phyloP scores from a whole-genome alignment of 495 filamentous ascomycete genomes.

The Trichoderma orchidacearum region DNA sequence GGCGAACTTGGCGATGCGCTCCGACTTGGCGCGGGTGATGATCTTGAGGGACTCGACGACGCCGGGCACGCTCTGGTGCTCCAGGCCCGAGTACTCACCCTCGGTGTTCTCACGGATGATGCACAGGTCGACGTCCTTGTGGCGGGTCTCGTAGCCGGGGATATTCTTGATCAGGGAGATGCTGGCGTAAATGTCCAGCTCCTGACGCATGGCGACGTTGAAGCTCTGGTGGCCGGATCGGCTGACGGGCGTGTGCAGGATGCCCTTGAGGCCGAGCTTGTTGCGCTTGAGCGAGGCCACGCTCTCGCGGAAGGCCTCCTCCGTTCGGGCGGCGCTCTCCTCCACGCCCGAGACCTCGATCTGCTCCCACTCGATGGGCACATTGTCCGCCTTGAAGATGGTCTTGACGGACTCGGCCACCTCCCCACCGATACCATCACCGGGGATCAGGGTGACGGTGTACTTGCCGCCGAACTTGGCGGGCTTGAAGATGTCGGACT shows the following conservation, averaged over 20 bases:
- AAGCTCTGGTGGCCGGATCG: conserved; percentile 97
- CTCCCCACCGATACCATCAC: conserved; percentile 96
- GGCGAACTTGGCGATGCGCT: conserved; percentile 97
- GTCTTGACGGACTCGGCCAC: conserved; percentile 96
- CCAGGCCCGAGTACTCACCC: conserved; percentile 95
- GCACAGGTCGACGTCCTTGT: conserved; percentile 92
- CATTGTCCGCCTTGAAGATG: conserved; percentile 98
- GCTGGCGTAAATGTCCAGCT: conserved; percentile 98
- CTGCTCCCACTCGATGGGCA: conserved; percentile 97
- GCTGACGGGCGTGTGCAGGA: conserved; percentile 92
- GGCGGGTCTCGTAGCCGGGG: conserved; percentile 91
- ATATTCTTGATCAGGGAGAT: conserved; percentile 99
- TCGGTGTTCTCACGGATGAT: conserved; percentile 99
- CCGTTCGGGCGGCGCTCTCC: conserved; percentile 69
- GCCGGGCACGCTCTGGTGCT: conserved; percentile 93
- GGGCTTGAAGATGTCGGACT: conserved; percentile 90
- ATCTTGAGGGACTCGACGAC: conserved; percentile 99
- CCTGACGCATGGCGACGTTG: conserved; percentile 97
- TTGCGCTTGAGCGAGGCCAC: conserved; percentile 92
- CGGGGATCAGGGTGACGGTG: conserved; percentile 95
- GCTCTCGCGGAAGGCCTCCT: conserved; percentile 87
- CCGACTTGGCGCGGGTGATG: conserved; percentile 95
- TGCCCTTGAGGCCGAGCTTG: conserved; percentile 95
- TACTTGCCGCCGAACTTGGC: conserved; percentile 99
- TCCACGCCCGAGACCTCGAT: conserved; percentile 83